These are phyloP conservation scores for Ephemerocybe angulata DNA, from an alignment of 768 basidiomycete species.

Conservation along the genomic window DNA sequence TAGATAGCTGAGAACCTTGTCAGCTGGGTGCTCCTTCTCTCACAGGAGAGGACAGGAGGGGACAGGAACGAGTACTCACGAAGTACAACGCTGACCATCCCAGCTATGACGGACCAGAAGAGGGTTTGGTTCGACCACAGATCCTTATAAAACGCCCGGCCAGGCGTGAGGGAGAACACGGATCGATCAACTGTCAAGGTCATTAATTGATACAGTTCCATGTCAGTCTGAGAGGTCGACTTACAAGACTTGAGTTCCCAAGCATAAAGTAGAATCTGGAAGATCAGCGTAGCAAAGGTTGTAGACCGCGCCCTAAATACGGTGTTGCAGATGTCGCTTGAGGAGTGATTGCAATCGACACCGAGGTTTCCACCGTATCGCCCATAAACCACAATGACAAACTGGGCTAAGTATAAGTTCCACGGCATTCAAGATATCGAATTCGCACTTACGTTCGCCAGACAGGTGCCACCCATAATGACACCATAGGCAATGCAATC, in stretches of 20 bases:
- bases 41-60: neutral
- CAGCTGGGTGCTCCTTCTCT: neutral
- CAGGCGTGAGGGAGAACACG: constrained; percentile 33
- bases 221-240: constrained; percentile 12
- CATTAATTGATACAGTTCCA: neutral
- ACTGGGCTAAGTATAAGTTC: constrained; percentile 15
- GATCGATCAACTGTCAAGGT: constrained; percentile 33
- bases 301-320: constrained; percentile 36
- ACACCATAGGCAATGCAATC: constrained; percentile 36
- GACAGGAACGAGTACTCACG: constrained; percentile 25
- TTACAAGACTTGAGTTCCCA: constrained; percentile 36
- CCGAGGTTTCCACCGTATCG: constrained; percentile 29
- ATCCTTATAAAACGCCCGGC: constrained; percentile 32
- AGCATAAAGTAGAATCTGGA: constrained; percentile 34
- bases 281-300: constrained; percentile 36
- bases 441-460: constrained; percentile 28
- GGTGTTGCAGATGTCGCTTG: constrained; percentile 21
- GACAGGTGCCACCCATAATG: constrained; percentile 32
- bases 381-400: constrained; percentile 37
- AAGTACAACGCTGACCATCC: constrained; percentile 35
- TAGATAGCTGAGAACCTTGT: constrained; percentile 28
- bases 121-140: constrained; percentile 33
- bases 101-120: constrained; percentile 31
- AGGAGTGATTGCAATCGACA: constrained; percentile 27
- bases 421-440: neutral